Base-by-base conservation (phyloP, 148 eudicot species). In the Salicornia ramosissima region DNA sequence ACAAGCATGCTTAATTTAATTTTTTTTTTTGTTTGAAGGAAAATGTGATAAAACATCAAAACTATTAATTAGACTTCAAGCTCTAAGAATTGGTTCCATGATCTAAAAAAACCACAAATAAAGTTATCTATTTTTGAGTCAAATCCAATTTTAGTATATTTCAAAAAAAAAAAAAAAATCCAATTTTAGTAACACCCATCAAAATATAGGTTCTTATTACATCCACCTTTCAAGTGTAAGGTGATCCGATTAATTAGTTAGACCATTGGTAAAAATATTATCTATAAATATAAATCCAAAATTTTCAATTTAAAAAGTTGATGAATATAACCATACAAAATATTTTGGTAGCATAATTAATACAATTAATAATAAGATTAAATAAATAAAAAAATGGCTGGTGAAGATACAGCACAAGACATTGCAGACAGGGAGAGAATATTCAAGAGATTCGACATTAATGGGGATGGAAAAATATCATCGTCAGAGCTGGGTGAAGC, bases 401-500 rank as follows among this genome's bases (percentile, higher is more conserved):
- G 70, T 46, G 86, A 82, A 22, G 83, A 82, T 50, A 76, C 82
- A 73, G 81, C 86, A 49, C 85, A 85, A 53, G 94, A 88, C 57
- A 21, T 77, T 22, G 86, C 83, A n/a, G 88, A 87, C n/a, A 77
- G 87, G 7, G 97, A 92, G 82, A 75, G 82, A 49, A 87, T 92
- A 53, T 92, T 92, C 83, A 87, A 86, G 75, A 86, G 73, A 1
- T 87, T 87, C 42, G 96, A 89, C 71, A 75, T 85, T 29, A 88
- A 88, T 59, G 97, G 97, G 3, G 97, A 91, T 47, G 96, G 97
- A 14, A 83, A 89, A 52, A 87, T 91, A 47, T 92, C 96, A 1
- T 58, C 96, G 0, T 1, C 82, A 0, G 97, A 92, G 87, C 97
- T 92, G 0, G 97, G 86, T 5, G 97, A 89, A 0, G 81, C 90